phyloP scores from a whole-genome alignment of 2,329 filamentous ascomycete species.

The Ophiosphaerella korrae region DNA sequence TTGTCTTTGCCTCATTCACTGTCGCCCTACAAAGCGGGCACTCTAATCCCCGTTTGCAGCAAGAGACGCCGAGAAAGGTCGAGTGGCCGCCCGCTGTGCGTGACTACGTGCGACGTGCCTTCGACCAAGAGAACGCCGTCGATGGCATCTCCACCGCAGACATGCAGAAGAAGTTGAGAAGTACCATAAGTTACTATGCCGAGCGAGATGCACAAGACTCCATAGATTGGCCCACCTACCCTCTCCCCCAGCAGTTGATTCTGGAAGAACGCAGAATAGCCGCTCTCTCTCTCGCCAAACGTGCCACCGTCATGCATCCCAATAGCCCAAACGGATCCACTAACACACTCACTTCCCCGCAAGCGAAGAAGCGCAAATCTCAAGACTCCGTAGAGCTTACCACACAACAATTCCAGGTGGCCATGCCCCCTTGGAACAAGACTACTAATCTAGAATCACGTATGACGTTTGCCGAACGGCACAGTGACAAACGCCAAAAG shows the following conservation, averaged over 20 bases:
- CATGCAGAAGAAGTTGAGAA: constrained; percentile 83
- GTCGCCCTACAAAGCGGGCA: background rate
- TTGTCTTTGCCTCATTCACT: background rate
- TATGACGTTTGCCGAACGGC: constrained; percentile 64
- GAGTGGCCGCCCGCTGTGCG: constrained; percentile 85
- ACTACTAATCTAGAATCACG: constrained; percentile 78
- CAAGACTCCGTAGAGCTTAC: constrained; percentile 58
- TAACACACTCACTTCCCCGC: constrained; percentile 51
- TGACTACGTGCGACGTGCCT: constrained; percentile 86
- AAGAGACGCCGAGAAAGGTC: constrained; percentile 59
- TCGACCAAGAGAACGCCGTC: constrained; percentile 69
- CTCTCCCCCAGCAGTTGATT: constrained; percentile 84
- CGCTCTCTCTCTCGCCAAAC: constrained; percentile 34
- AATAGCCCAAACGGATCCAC: constrained; percentile 24
- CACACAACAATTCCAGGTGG: constrained; percentile 57
- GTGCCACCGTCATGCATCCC: constrained; percentile 18
- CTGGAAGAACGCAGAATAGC: constrained; percentile 61
- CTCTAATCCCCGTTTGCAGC: constrained; percentile 17
- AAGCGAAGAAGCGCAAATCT: constrained; percentile 84
- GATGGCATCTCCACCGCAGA: constrained; percentile 60
- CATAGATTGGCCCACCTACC: constrained; percentile 82
- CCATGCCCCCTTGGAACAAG: constrained; percentile 73
- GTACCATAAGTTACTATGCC: constrained; percentile 81
- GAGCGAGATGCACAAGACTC: constrained; percentile 72
- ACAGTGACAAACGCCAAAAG: constrained; percentile 54